Base-by-base conservation (phyloP, 331 rosid genomes). In the Rhamnella rubrinervis region DNA sequence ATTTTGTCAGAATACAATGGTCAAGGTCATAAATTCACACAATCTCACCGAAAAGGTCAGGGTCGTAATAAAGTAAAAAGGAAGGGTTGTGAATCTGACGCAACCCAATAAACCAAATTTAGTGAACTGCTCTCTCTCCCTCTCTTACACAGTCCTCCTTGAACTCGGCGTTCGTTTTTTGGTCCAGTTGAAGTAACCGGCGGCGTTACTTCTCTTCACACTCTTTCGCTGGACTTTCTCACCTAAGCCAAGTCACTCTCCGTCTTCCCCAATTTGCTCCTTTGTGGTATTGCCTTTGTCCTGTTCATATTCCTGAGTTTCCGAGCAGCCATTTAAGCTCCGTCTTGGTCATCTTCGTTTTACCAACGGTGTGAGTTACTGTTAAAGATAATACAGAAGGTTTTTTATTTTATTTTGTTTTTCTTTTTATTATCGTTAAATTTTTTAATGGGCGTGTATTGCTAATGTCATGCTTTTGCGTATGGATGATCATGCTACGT, bases 131-230 rank as follows among this genome's bases (percentile, higher is more conserved):
- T 31, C 35, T 31, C 35, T 31, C 35, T 31, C 35, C 2, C 5
- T 31, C 35, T 31, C 23, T 23, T 23, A 23, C 35, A 31, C 17
- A 73, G 65, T 69, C 77, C 60, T 62, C 58, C 61, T 74, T 68
- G 65, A 49, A 51, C 77, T 49, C 55, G 53, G 79, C 71, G 75
- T 69, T 50, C 61, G 70, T 72, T 77, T 70, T 67, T 68, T 75
- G 72, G 72, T 55, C 53, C 70, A 53, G 64, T 10, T 23, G 75
- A 58, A 66, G 61, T 14, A 59, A 66, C 84, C 85, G 75, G 71
- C 86, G 85, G 80, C 79, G 85, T 61, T 53, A 16, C 44, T 50
- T 35, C 8, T 28, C 13, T 41, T 59, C 71, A 25, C 61, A 46
- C 35, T 62, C 74, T 62, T 64, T 8, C 58, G 51, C 39, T 19